Evolutionary conservation across 371 early-diverging fungal species (phyloP), one percentile per base, ranked within the genome.

Genomic region (Actinomortierella ambigua): DNA sequence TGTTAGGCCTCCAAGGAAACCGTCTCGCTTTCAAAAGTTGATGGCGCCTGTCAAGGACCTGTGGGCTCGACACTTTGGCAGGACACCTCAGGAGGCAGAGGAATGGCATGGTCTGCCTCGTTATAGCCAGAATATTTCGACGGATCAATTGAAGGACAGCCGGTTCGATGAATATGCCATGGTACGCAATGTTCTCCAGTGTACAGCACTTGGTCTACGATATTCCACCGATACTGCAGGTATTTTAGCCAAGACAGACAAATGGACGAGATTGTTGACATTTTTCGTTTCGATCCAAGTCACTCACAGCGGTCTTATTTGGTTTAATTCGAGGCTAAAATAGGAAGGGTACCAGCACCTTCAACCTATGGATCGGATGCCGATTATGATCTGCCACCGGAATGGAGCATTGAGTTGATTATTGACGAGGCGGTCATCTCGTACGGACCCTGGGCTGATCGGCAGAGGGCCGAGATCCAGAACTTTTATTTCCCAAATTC

Each of bases 381-480:
- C 15, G 68, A 82, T 42, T 87, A 87, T 2, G 89, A 83, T 5
- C 61, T 84, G 2, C 81, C 85, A 6, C 92, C 94, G 23, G 87
- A 91, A 67, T 91, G 91, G 91, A 89, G 90, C 4, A 68, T 90
- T 3, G 88, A 90, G 3, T 42, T 93, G 4, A 78, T 76, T 6
- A 61, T 89, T 47, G 75, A 79, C 59, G 85, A 90, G 52, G 88
- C 85, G 2, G 79, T 82, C 8, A 48, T 92, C 0, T 82, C 89
- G 26, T 95, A 94, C 69, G 95, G 95, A 0, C 94, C 95, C 6
- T 95, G 95, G 95, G 83, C 93, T 0, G 90, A 93, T 76, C 82
- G 92, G n/a, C 94, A 95, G 56, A 87, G 88, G 24, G 55, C 80
- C 1, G 57, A 71, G 20, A 79, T 93, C n/a, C 93, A 92, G 59